Percentiles rank a stretch among this genome's conserved stretches.
phyloP scores from a whole-genome alignment of 2,329 filamentous ascomycete genomes.

The Cladosporium sp. region DNA sequence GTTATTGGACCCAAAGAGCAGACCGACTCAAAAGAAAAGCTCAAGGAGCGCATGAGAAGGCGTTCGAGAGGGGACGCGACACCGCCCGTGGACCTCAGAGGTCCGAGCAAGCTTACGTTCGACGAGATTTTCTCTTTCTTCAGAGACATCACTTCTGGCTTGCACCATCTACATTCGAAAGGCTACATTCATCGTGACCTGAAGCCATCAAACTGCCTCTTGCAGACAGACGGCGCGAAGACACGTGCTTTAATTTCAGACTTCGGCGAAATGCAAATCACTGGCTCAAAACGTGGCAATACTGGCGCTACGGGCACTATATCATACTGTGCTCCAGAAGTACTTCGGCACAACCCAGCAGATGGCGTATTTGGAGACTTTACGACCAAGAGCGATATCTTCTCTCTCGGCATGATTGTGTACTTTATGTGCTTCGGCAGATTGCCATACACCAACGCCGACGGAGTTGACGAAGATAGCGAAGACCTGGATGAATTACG shows the following conservation, averaged over 20 bases:
- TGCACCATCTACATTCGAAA: slow-evolving; percentile 83
- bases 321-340: slow-evolving; percentile 95
- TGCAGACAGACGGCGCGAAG: slow-evolving; percentile 66
- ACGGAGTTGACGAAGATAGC: slow-evolving; percentile 81
- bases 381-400: slow-evolving; percentile 96
- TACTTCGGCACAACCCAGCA: slow-evolving; percentile 62
- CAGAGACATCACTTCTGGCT: slow-evolving; percentile 85
- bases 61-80: slow-evolving; percentile 75
- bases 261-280: slow-evolving; percentile 91
- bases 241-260: slow-evolving; percentile 87
- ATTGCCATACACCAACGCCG: slow-evolving; percentile 79
- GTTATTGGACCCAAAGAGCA: slow-evolving; percentile 71
- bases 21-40: slow-evolving; percentile 64
- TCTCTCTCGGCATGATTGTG: slow-evolving; percentile 95
- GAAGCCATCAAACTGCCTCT: slow-evolving; percentile 90
- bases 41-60: slow-evolving; percentile 83
- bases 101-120: slow-evolving; percentile 60
- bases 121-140: slow-evolving; percentile 98
- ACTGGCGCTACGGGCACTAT: slow-evolving; percentile 94
- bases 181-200: slow-evolving; percentile 95
- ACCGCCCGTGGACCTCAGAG: slow-evolving; percentile 48
- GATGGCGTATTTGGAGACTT: slow-evolving; percentile 83
- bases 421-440: slow-evolving; percentile 96
- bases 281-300: slow-evolving; percentile 75
- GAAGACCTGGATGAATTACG: slow-evolving; percentile 84